Conservation (phyloP, 768 basidiomycete genomes). For the Termitomyces sp. region DNA sequence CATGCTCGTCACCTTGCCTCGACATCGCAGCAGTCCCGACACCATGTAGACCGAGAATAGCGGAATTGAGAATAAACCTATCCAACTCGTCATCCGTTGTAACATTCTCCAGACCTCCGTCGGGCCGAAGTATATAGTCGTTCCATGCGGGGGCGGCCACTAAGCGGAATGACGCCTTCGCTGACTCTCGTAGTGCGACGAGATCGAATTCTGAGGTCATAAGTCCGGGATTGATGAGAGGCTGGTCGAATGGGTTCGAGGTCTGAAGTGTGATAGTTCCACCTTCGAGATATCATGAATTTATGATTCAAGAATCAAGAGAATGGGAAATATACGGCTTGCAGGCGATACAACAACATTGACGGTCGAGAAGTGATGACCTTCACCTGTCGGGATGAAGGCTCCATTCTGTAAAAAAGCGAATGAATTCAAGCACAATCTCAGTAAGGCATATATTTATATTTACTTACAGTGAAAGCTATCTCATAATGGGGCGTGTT, state of each 20-base stretch:
- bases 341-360: constrained; percentile 5
- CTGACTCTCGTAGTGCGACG: constrained; percentile 17
- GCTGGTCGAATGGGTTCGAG: constrained; percentile 34
- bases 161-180: constrained; percentile 16
- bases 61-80: neutral
- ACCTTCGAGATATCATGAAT: constrained; percentile 6
- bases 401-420: constrained; percentile 4
- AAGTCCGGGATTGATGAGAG: constrained; percentile 34
- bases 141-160: constrained; percentile 17
- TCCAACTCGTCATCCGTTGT: constrained; percentile 7
- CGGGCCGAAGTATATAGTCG: constrained; percentile 14
- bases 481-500: constrained; percentile 30
- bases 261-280: constrained; percentile 28
- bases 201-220: constrained; percentile 22
- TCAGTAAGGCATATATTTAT: constrained; percentile 5
- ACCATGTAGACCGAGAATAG: neutral
- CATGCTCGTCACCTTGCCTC: constrained; percentile 8
- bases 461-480: constrained; percentile 19
- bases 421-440: neutral
- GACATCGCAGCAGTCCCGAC: constrained; percentile 16
- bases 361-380: neutral
- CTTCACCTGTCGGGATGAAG: neutral
- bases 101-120: neutral
- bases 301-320: neutral
- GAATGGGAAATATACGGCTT: constrained; percentile 1